Evolutionary conservation across 2,329 filamentous ascomycete species (phyloP).

Genomic region (Capronia americana): DNA sequence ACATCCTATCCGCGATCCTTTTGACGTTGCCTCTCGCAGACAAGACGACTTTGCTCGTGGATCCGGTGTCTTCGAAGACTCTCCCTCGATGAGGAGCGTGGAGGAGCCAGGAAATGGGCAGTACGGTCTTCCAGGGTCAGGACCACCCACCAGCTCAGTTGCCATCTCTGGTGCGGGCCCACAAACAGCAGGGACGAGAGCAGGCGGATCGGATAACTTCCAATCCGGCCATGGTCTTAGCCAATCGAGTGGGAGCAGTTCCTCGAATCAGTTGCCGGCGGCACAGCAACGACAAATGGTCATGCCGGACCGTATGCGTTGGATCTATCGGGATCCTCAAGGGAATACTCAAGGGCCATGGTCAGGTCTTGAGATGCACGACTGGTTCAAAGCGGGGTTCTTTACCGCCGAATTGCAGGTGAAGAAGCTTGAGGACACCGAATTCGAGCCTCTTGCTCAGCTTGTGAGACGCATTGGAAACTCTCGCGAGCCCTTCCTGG

Average conservation of each 20-base stretch:
- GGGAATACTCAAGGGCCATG: slow-evolving; percentile 92
- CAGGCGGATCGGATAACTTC: slow-evolving; percentile 25
- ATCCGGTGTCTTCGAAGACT: slow-evolving; percentile 31
- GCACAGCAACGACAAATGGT: slow-evolving; percentile 87
- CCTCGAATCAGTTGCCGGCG: slow-evolving; percentile 64
- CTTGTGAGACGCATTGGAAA: slow-evolving; percentile 96
- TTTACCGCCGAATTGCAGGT: slow-evolving; percentile 94
- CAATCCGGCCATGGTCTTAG: slow-evolving; percentile 47
- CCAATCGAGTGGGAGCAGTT: slow-evolving; percentile 41
- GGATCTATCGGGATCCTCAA: slow-evolving; percentile 96
- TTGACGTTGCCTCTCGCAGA: slow-evolving; percentile 30
- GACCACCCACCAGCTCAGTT: slow-evolving; percentile 24
- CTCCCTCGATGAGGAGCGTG: slow-evolving; percentile 31
- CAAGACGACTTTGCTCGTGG: slow-evolving; percentile 33
- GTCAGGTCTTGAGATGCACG: slow-evolving; percentile 97
- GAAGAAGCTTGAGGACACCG: slow-evolving; percentile 89
- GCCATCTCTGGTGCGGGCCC: slow-evolving; percentile 21
- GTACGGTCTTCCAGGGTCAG: slow-evolving; percentile 23
- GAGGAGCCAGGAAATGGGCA: slow-evolving; percentile 27
- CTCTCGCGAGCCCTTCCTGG: slow-evolving; percentile 94
- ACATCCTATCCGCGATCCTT: slow-evolving; percentile 36
- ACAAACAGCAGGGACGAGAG: slow-evolving; percentile 24
- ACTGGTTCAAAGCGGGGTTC: slow-evolving; percentile 99
- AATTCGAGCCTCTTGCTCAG: slow-evolving; percentile 94
- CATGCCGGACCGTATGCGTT: slow-evolving; percentile 98